Base-by-base conservation (phyloP, 768 basidiomycete species). In the Erythrobasidium yunnanense region DNA sequence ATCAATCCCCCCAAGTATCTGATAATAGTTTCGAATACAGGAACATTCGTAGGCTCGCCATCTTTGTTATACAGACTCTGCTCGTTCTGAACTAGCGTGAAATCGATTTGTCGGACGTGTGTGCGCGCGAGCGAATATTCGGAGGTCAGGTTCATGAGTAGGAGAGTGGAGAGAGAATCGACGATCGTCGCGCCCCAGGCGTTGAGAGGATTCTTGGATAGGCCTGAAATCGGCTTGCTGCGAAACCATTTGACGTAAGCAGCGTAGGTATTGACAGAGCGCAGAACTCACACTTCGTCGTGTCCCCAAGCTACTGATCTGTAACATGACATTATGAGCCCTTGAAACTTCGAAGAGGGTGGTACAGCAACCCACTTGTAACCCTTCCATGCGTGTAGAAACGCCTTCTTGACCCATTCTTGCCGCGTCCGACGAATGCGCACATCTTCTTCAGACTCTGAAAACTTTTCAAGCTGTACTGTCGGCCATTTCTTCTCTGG, bases 21-120 rank as follows among this genome's bases (percentile, higher is more conserved):
- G 54, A 79, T 79, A 1, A 74, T 75, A 8, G 78, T 79, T 69
- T 79, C 78, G 67, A 79, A 79, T 2, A 75, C 70, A 1, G 75
- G 69, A 25, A 78, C 38, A 13, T 34, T 58, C 2, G 25, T 20
- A 25, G 23, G 25, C 33, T 42, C n/a, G 25, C 46, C 17, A n/a
- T 65, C 25, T 8, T 27, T 23, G 0, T 65, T 54, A 17, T 68
- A 57, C 5, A 33, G 25, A 20, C 34, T 52, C 0, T 23, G 34
- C 6, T 33, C 33, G 22, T 68, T 68, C 13, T 25, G 33, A 53
- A 74, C 67, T 53, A 66, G 67, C 27, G 66, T 57, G 47, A 75
- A 74, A 66, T 73, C 72, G 63, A 75, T 62, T 1, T 56, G 25
- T 22, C 68, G 66, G 46, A 75, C 73, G 55, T 75, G 74, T 17